Evolutionary conservation across 2,329 filamentous ascomycete genomes (phyloP), one percentile per base, ranked within the genome.

Genomic region (Chalaropsis ovoidea): DNA sequence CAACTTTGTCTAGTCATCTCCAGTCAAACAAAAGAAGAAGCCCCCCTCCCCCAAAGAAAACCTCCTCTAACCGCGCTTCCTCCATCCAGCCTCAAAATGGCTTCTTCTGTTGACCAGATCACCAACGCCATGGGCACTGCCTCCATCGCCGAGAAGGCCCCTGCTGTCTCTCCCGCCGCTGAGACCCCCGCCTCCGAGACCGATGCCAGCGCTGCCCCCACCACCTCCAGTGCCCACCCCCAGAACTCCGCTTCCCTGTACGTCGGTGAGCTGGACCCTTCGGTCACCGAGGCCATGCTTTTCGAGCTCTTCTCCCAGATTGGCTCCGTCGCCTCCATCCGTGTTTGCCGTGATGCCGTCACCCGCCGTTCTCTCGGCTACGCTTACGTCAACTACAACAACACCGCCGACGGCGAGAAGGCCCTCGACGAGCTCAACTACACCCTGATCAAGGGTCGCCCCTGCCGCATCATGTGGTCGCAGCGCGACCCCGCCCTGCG

Each of bases 391-490:
- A 99, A 99, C 86, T 99, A 97, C 86, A 99, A 97, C 83, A 93
- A 90, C 77, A 95, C 92, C 69, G 78, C 86, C 69, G 94, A 99
- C 76, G 94, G 94, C 73, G 94, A 99, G 83, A 95, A 95, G 80
- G 94, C 94, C 73, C 87, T 99, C 69, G 94, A 99, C 81, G 94
- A 99, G 80, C 85, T 99, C 73, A 99, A 99, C 86, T 99, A 99
- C 83, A 99, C 94, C 70, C 82, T 96, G 73, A 97, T 99, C 82
- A 97, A 97, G 85, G 92, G 92, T 73, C 91, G 89, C 75, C 93
- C 94, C 68, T 99, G 94, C 88, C 93, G 94, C 75, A 99, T 99
- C 81, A 99, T 99, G 94, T 99, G 94, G 94, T 99, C 94, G 70
- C 94, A 99, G 85, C 94, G 94, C 77, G 94, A 99, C 79, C 94